Evolutionary conservation across 73 alveolate species (phyloP).

Genomic region (Durusdinium trenchii): DNA sequence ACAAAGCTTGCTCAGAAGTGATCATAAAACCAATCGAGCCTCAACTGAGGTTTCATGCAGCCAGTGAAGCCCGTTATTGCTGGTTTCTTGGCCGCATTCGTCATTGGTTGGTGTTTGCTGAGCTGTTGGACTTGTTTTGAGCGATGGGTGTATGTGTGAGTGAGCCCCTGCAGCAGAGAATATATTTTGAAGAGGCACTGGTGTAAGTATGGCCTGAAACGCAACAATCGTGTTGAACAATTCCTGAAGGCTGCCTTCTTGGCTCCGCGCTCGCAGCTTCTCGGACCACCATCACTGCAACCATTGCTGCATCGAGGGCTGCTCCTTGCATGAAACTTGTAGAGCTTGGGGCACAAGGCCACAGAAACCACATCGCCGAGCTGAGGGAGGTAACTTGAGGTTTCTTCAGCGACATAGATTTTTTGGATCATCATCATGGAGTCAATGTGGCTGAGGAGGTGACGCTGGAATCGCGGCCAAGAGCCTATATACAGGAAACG

Average conservation of each 20-base stretch:
- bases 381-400: too few species aligned
- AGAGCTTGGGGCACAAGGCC: background rate
- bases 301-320: slow-evolving; percentile 33
- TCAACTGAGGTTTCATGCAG: slow-evolving; percentile 18
- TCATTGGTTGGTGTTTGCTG: too few species aligned
- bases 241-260: slow-evolving; percentile 63
- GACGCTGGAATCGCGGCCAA: background rate
- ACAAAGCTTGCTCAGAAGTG: background rate
- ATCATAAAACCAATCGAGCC: background rate
- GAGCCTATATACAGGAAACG: background rate
- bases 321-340: background rate
- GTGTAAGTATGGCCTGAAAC: too few species aligned
- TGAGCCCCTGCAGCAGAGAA: too few species aligned
- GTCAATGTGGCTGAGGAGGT: background rate
- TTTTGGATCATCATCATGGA: background rate
- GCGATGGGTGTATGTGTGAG: too few species aligned
- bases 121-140: too few species aligned
- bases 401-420: too few species aligned
- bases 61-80: too few species aligned
- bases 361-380: background rate
- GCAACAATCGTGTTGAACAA: too few species aligned
- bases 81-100: too few species aligned
- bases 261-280: slow-evolving; percentile 3
- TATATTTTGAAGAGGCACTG: too few species aligned
- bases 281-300: slow-evolving; percentile 3